Evolutionary conservation across 2,329 filamentous ascomycete species (phyloP).

Genomic region (Metarhizium brunneum): DNA sequence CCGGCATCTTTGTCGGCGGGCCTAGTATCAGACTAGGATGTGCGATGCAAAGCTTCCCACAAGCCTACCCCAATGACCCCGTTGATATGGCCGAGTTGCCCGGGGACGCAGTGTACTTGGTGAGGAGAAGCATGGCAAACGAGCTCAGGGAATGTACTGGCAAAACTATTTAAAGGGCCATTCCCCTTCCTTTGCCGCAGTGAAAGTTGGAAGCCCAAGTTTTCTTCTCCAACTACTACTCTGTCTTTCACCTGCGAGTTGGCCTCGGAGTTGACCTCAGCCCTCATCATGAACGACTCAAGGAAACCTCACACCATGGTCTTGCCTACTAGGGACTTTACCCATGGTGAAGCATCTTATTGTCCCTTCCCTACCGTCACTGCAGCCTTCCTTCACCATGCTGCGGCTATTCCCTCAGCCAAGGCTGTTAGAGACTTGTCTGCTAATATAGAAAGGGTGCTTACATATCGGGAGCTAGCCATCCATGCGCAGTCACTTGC

Average conservation of each 20-base stretch:
- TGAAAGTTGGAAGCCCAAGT: slow-evolving; percentile 1
- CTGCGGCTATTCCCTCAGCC: slow-evolving; percentile 23
- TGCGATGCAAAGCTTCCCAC: slow-evolving; percentile 6
- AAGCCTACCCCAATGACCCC: neutral
- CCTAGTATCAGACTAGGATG: slow-evolving; percentile 3
- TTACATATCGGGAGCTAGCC: slow-evolving; percentile 38
- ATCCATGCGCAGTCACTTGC: slow-evolving; percentile 31
- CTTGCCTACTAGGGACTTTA: slow-evolving; percentile 7
- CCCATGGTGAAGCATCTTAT: slow-evolving; percentile 10
- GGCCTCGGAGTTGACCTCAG: slow-evolving; percentile 1
- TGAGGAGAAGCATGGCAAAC: slow-evolving; percentile 1
- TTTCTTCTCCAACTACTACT: slow-evolving; percentile 1
- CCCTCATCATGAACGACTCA: slow-evolving; percentile 7
- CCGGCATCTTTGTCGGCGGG: neutral
- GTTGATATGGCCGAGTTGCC: slow-evolving; percentile 4
- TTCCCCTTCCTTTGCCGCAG: neutral
- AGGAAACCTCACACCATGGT: slow-evolving; percentile 4
- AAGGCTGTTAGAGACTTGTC: slow-evolving; percentile 30
- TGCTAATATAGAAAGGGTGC: slow-evolving; percentile 13
- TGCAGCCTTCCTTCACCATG: slow-evolving; percentile 28
- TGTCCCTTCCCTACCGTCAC: slow-evolving; percentile 29
- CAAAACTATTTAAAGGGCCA: slow-evolving; percentile 11
- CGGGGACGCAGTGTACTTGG: slow-evolving; percentile 3
- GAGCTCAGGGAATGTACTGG: slow-evolving; percentile 2
- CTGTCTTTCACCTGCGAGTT: slow-evolving; percentile 2